Evolutionary conservation across 345 rosid genomes (phyloP).

Genomic region (Citrus medica): DNA sequence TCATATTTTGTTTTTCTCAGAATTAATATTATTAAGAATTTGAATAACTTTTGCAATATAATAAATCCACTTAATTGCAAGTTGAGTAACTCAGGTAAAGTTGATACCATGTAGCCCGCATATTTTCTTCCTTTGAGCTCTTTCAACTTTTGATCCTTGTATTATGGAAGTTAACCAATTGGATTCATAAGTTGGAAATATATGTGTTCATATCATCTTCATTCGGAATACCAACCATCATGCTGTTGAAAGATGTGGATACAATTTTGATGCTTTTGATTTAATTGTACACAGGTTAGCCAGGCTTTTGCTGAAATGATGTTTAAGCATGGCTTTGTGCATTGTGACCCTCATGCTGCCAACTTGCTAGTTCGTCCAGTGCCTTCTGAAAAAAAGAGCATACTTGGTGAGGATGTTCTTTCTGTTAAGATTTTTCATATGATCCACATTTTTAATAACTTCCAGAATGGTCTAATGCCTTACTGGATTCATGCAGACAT

Average conservation of each 20-base stretch:
- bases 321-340: conserved; percentile 95
- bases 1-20: conserved; percentile 1
- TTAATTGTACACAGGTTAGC: conserved; percentile 57
- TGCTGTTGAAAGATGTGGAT: not conserved
- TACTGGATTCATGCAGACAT: not conserved
- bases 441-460: not conserved
- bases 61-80: not conserved
- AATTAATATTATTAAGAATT: not conserved
- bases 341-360: conserved; percentile 99
- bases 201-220: not conserved
- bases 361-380: conserved; percentile 81
- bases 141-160: not conserved
- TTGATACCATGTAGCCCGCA: not conserved
- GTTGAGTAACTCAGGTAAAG: not conserved
- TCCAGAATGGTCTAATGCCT: not conserved
- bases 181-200: not conserved
- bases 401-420: conserved; percentile 44
- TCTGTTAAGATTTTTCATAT: conserved; percentile 18
- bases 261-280: not conserved
- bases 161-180: not conserved
- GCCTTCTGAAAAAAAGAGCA: conserved; percentile 54
- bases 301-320: conserved; percentile 94
- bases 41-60: not conserved
- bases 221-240: not conserved
- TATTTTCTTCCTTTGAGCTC: not conserved